Conservation (phyloP, 2,329 filamentous ascomycete genomes). For the Pestalotiopsis sp. region DNA sequence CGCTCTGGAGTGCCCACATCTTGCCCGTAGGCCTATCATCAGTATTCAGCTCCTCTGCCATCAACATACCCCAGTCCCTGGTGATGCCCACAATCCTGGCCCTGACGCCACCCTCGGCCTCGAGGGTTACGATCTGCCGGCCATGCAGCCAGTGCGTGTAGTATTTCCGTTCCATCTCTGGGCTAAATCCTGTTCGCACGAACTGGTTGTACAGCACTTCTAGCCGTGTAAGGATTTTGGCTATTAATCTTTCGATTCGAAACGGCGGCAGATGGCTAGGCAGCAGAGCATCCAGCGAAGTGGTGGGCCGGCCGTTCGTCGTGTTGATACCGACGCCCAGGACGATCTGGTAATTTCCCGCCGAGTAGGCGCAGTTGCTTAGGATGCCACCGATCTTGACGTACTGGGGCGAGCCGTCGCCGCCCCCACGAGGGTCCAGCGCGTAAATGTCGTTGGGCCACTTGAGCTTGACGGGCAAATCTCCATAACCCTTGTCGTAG, state of each 20-base stretch:
- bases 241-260: constrained; percentile 77
- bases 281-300: constrained; percentile 76
- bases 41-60: constrained; percentile 78
- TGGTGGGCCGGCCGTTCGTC: constrained; percentile 81
- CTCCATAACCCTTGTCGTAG: constrained; percentile 75
- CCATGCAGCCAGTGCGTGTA: constrained; percentile 86
- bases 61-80: constrained; percentile 83
- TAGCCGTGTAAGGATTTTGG: constrained; percentile 74
- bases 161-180: constrained; percentile 72
- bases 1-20: constrained; percentile 84
- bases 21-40: constrained; percentile 77
- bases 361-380: constrained; percentile 81
- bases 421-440: constrained; percentile 58
- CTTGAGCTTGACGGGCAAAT: constrained; percentile 82
- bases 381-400: constrained; percentile 94
- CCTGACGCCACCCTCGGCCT: constrained; percentile 72
- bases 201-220: constrained; percentile 79
- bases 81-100: constrained; percentile 87
- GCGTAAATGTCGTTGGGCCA: constrained; percentile 97
- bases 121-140: constrained; percentile 70
- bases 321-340: constrained; percentile 87
- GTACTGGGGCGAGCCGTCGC: constrained; percentile 51
- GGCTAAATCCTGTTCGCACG: constrained; percentile 71
- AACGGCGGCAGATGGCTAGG: constrained; percentile 54
- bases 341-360: constrained; percentile 78